Percentiles rank a stretch among this genome's conserved stretches.
Evolutionary conservation across 148 eudicot species (phyloP).

Genomic region (Selenicereus undatus): DNA sequence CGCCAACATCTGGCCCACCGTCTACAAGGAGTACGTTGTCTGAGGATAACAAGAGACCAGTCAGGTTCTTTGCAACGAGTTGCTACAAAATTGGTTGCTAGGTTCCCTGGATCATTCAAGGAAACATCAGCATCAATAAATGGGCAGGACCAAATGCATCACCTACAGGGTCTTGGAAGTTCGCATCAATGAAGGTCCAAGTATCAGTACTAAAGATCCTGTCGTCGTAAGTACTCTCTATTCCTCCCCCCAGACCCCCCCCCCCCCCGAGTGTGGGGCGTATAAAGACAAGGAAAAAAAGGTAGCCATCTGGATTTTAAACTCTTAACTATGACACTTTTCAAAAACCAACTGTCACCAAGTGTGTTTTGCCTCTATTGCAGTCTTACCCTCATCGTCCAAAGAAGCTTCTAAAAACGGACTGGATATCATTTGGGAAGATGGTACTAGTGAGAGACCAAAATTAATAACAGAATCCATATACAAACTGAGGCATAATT

Average conservation of each 20-base stretch:
- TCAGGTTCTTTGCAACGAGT: conserved; percentile 44
- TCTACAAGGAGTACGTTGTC: conserved; percentile 56
- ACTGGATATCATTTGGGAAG: too few species aligned
- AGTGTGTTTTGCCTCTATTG: too few species aligned
- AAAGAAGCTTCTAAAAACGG: too few species aligned
- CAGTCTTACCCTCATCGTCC: too few species aligned
- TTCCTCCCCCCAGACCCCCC: background rate
- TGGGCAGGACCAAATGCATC: conserved; percentile 47
- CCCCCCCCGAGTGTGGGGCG: too few species aligned
- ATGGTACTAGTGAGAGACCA: too few species aligned
- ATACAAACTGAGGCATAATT: too few species aligned
- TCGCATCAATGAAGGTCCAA: conserved; percentile 54
- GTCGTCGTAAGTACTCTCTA: conserved; percentile 55
- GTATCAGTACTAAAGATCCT: conserved; percentile 56
- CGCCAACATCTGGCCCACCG: conserved; percentile 45
- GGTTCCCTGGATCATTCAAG: conserved; percentile 85
- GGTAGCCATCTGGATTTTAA: too few species aligned
- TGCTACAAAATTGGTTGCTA: conserved; percentile 47
- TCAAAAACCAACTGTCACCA: too few species aligned
- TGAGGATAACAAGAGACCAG: conserved; percentile 55
- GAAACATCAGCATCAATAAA: conserved; percentile 48
- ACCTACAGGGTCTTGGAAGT: conserved; percentile 27
- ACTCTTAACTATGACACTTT: too few species aligned
- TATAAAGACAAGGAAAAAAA: too few species aligned
- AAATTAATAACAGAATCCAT: too few species aligned